A percentile compares a stretch with the other conserved stretches of the same genome.
phyloP scores from a whole-genome alignment of 305 asterid genomes.

The Petunia hybrid region DNA sequence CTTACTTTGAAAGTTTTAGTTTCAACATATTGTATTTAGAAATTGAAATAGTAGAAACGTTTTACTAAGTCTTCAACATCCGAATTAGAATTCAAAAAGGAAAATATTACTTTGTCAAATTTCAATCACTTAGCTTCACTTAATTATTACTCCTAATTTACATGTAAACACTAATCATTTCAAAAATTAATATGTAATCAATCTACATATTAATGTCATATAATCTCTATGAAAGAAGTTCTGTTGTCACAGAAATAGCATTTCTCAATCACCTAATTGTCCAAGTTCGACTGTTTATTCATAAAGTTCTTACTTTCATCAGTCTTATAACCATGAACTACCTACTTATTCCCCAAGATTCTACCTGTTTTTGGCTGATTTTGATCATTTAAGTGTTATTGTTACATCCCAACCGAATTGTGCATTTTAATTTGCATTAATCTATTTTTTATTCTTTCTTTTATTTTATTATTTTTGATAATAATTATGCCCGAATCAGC shows the following conservation, averaged over 20 bases:
- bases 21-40: background rate
- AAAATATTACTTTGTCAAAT: conserved; percentile 2
- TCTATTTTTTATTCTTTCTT: background rate
- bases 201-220: background rate
- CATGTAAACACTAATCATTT: background rate
- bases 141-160: background rate
- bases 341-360: conserved; percentile 5
- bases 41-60: background rate
- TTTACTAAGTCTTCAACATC: conserved; percentile 11
- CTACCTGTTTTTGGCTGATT: background rate
- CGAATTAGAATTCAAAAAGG: conserved; percentile 13
- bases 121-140: background rate
- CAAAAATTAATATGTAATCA: background rate
- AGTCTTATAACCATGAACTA: background rate
- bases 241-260: background rate
- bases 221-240: background rate
- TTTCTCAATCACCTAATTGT: background rate
- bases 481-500: too few relatives aligned
- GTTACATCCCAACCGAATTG: background rate
- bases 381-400: conserved; percentile 3
- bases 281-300: background rate
- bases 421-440: background rate
- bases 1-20: background rate
- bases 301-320: background rate
- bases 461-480: background rate